Evolutionary conservation across 352 stramenopile genomes (phyloP), one percentile per base, ranked within the genome.

Genomic region (Plasmopara muralis): DNA sequence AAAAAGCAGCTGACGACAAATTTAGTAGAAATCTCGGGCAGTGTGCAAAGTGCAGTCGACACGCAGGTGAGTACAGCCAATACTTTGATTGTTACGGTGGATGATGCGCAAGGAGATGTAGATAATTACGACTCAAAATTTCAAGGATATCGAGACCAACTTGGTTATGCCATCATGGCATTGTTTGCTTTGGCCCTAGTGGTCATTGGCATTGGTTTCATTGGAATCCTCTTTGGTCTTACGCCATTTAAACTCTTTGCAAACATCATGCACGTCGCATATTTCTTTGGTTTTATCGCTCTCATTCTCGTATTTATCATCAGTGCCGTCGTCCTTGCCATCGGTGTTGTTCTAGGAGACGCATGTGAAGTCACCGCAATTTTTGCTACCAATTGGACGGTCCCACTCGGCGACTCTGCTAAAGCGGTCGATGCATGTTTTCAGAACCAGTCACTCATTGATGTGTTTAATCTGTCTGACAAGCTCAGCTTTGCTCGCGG

Each of bases 181-280:
- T 47, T 84, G n/a, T 89, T 89, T 52, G 72, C 56, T 2, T 50
- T 89, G 9, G 68, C 66, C 0, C 50, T 89, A 2, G 58, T 74
- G 12, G 64, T 80, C n/a, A 58, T 89, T 31, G 68, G 38, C 12
- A 55, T 85, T 5, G 78, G 78, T 0, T 64, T 87, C n/a, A 51
- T 89, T 13, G 78, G 78, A 5, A 62, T 89, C 15, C 62, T 89
- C 31, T 84, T 87, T 28, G 78, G 75, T 0, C 57, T 85, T 29
- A 89, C 75, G 18, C 71, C 74, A 0, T 51, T 81, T 29, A 84
- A 85, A 44, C 62, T 65, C 20, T 48, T 89, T 8, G 76, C 74
- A 37, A 79, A 83, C 52, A 68, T 89, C 58, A 85, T 89, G 59
- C 74, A 89, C 59, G 60, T 89, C 50, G 76, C 75, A 13, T 89